Evolutionary conservation across 2,329 filamentous ascomycete genomes (phyloP), one percentile per base, ranked within the genome.

Genomic region (Westerdykella aurantiaca): DNA sequence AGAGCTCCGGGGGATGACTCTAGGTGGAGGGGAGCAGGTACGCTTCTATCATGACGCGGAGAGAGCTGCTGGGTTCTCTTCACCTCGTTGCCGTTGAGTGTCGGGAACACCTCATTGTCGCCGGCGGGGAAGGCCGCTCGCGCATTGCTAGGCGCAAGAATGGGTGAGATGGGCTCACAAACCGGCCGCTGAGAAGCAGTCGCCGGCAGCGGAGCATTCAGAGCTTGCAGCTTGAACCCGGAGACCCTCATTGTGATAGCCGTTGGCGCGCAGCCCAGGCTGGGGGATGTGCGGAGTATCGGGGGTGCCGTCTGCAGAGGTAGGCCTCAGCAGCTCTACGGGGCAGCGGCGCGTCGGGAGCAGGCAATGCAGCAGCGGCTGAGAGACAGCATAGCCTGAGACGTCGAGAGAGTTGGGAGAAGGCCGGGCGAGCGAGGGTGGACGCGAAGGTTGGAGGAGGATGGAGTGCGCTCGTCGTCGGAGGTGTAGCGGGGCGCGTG

Each of bases 141-240:
- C 46, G 48, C 45, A 38, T 47, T 49, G 14, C 49, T 40, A 29
- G 61, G 56, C 22, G 31, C 37, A 46, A 64, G 57, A 43, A 59
- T 21, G 44, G 62, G 64, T 45, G 63, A 66, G 46, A 67, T 59
- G 40, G 64, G 64, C 56, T 67, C 63, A 49, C 53, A 63, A n/a
- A 48, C 40, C 16, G 59, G 61, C 46, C 53, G 61, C 51, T 60
- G 61, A 43, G 64, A 63, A 0, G 63, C 64, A 16, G 46, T 45
- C 42, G 57, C 39, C 49, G 60, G 63, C 50, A 50, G 52, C 44
- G 57, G 58, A 50, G 56, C 52, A 55, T 52, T 57, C 45, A 56
- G 50, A 48, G 57, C 58, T 50, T 61, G 56, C 41, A 58, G 44
- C 53, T 67, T 67, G 59, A 66, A 64, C 38, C 57, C 56, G 14